These are phyloP conservation scores for Starmerella floricola DNA, from an alignment of 805 yeast genomes.

Conservation along the genomic window DNA sequence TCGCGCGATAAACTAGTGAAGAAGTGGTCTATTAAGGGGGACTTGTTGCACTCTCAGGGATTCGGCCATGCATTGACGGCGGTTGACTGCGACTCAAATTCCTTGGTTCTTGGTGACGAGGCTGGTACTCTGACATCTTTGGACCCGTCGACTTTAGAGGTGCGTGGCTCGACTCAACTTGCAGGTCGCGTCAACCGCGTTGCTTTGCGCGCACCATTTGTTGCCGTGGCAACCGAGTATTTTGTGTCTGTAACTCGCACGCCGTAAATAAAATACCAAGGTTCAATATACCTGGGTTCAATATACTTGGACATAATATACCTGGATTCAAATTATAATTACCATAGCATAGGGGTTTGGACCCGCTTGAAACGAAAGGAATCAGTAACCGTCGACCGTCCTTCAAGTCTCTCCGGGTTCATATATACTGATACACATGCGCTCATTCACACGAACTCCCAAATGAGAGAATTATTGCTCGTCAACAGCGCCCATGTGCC, in stretches of 20 bases:
- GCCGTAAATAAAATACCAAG: neutral
- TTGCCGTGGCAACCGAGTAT: conserved; percentile 13
- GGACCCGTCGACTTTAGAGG: conserved; percentile 1
- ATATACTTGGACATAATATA: too few species aligned
- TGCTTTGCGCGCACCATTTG: neutral
- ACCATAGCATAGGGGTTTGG: too few species aligned
- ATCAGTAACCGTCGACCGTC: too few species aligned
- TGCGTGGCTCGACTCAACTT: neutral
- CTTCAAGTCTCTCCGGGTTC: too few species aligned
- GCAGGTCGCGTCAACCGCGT: conserved; percentile 20
- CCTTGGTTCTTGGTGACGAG: conserved; percentile 21
- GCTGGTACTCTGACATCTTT: conserved; percentile 15
- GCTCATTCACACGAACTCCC: too few species aligned
- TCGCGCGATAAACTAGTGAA: conserved; percentile 76
- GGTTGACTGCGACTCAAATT: conserved; percentile 9
- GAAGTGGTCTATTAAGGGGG: conserved; percentile 24
- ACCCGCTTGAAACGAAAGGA: too few species aligned
- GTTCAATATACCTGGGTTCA: too few species aligned
- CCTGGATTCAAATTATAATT: too few species aligned
- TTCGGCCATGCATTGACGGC: conserved; percentile 21
- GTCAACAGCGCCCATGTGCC: conserved; percentile 21
- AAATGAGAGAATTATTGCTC: too few species aligned
- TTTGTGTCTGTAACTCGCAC: neutral
- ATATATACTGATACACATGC: too few species aligned
- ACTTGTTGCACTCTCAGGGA: conserved; percentile 11